Evolutionary conservation across 2,329 filamentous ascomycete species (phyloP).

Genomic region (Parastagonospora nodorum): DNA sequence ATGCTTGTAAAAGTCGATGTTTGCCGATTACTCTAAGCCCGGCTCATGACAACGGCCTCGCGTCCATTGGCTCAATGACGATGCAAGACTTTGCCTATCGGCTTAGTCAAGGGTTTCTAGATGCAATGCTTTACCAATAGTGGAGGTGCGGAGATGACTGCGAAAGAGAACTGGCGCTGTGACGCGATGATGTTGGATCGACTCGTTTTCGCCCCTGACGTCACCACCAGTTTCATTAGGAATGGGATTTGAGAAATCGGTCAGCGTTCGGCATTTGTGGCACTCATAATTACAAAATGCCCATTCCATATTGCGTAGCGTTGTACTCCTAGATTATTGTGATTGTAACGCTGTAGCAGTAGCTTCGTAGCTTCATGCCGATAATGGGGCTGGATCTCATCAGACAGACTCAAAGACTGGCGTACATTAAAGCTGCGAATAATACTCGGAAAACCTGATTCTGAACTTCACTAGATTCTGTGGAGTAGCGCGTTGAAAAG

Average conservation of each 20-base stretch:
- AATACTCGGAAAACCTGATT: no score
- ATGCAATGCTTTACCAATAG: slow-evolving; percentile 18
- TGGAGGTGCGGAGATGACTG: slow-evolving; percentile 4
- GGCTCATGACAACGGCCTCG: slow-evolving; percentile 9
- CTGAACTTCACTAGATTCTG: no score
- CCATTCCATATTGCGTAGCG: no score
- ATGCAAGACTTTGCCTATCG: slow-evolving; percentile 3
- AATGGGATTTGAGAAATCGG: not conserved
- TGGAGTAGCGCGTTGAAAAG: no score
- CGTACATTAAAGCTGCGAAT: no score
- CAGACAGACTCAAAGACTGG: no score
- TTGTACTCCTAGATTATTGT: no score
- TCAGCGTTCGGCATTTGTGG: not conserved
- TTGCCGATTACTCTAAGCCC: slow-evolving; percentile 4
- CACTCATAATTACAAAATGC: no score
- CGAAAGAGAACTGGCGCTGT: slow-evolving; percentile 8
- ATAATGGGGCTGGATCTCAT: no score
- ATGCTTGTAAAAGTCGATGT: slow-evolving; percentile 15
- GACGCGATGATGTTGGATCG: slow-evolving; percentile 9
- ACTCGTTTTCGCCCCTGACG: not conserved
- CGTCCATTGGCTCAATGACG: slow-evolving; percentile 13
- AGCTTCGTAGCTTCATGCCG: no score
- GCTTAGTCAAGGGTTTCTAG: slow-evolving; percentile 17
- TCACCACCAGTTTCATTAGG: not conserved
- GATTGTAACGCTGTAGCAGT: no score